Evolutionary conservation across 129 eudicot genomes (phyloP).

Genomic region (Flaveria robusta): DNA sequence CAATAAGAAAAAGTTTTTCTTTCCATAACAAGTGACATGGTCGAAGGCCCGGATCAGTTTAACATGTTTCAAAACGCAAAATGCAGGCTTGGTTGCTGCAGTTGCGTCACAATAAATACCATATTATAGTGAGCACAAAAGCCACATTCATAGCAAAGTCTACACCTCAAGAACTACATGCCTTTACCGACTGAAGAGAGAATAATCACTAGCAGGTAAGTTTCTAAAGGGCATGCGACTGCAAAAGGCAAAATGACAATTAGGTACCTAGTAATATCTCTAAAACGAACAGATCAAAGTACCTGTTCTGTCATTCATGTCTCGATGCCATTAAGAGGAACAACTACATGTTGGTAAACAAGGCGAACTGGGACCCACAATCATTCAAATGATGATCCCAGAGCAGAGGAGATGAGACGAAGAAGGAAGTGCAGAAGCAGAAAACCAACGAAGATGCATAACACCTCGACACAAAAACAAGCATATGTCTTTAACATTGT

Average conservation of each 20-base stretch:
- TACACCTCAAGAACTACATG: conserved; percentile 15
- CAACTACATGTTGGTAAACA: conserved; percentile 45
- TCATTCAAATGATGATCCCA: conserved; percentile 67
- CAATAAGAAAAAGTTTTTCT: background rate
- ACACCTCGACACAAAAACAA: conserved; percentile 96
- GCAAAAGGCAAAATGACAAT: conserved; percentile 29
- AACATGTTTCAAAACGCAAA: conserved; percentile 60
- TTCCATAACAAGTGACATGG: conserved; percentile 66
- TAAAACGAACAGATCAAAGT: conserved; percentile 28
- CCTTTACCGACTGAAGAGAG: background rate
- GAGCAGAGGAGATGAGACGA: conserved; percentile 50
- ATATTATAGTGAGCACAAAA: background rate
- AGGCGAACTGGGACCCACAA: conserved; percentile 75
- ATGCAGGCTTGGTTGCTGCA: conserved; percentile 86
- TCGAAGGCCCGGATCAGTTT: conserved; percentile 71
- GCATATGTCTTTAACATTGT: conserved; percentile 56
- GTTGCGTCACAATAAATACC: conserved; percentile 40
- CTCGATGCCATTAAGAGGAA: conserved; percentile 36
- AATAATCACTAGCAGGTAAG: background rate
- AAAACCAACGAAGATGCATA: conserved; percentile 89
- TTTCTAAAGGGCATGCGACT: conserved; percentile 14
- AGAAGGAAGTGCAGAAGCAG: conserved; percentile 68
- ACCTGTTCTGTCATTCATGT: conserved; percentile 34
- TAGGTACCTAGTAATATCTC: background rate
- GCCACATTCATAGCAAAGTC: conserved; percentile 6